Conservation (phyloP, 2,329 filamentous ascomycete species). For the Colletotrichum sojae region DNA sequence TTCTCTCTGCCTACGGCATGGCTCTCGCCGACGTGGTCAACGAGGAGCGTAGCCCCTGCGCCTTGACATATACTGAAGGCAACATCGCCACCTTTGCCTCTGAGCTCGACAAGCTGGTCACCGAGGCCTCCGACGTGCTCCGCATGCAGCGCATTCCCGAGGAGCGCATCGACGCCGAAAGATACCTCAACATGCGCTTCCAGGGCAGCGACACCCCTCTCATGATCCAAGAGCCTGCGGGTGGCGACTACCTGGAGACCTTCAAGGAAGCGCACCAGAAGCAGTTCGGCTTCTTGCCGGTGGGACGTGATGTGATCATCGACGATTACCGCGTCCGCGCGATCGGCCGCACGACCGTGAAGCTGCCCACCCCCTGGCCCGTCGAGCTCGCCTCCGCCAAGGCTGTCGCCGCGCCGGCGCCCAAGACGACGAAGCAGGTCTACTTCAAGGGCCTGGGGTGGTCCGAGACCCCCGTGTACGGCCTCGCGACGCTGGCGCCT, state of each 20-base stretch:
- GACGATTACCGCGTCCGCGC: constrained; percentile 60
- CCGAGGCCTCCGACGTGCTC: constrained; percentile 53
- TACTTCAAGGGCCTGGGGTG: constrained; percentile 41
- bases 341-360: constrained; percentile 45
- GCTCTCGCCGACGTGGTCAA: constrained; percentile 54
- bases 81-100: constrained; percentile 40
- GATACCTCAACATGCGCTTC: constrained; percentile 61
- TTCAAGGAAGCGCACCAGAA: constrained; percentile 55
- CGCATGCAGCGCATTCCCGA: constrained; percentile 44
- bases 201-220: constrained; percentile 58
- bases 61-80: constrained; percentile 43
- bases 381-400: constrained; percentile 22
- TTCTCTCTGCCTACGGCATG: constrained; percentile 59
- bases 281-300: constrained; percentile 58
- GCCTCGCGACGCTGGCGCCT: constrained; percentile 72
- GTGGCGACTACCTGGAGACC: constrained; percentile 47
- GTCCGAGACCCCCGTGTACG: constrained; percentile 76
- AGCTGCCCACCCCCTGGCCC: constrained; percentile 28
- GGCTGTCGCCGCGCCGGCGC: constrained; percentile 9
- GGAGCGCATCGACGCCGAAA: constrained; percentile 44
- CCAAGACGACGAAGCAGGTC: constrained; percentile 37
- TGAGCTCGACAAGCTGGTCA: constrained; percentile 47
- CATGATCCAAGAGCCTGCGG: constrained; percentile 54
- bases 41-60: constrained; percentile 51
- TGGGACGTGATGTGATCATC: constrained; percentile 55